Evolutionary conservation across 768 basidiomycete species (phyloP), one percentile per base, ranked within the genome.

Genomic region (Scleroderma bovista): DNA sequence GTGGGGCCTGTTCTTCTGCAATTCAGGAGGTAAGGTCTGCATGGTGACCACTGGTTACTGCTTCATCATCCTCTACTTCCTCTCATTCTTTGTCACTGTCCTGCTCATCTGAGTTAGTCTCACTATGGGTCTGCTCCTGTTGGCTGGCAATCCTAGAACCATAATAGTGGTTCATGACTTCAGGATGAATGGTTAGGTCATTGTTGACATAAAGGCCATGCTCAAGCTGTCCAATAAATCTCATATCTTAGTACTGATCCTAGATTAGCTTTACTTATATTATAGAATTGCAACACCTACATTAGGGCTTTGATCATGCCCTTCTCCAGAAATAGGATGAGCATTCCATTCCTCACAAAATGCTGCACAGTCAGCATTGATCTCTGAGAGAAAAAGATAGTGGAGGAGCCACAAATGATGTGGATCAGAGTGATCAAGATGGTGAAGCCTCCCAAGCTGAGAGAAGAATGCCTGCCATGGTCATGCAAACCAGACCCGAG

Each of bases 281-380:
- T 8, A 38, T 17, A 16, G 8, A 36, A 22, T 32, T 9, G 5
- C 13, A 53, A 10, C 7, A 46, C 54, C 23, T 42, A 57, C 54
- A 51, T 49, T 31, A 29, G 56, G 54, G 20, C 54, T 55, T 26
- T 54, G 39, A 49, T 53, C 17, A 20, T 48, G 47, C 34, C 39
- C 53, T 22, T 33, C 29, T n/a, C 48, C 42, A 8, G 46, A 47
- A 20, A 57, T 54, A 26, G 58, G 53, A 17, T 60, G 55, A n/a
- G 23, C 46, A 51, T 60, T 60, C 60, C 58, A 60, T 19, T 54
- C 47, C 10, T 29, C 41, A 31, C 34, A n/a, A 42, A 60, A 57
- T 16, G 17, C 32, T 7, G n/a, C 13, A 17, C 59, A 57, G 19
- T 57, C 59, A n/a, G 32, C 31, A 31, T 60, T 53, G 26, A 60